A percentile compares a stretch with the other conserved stretches of the same genome.
These are phyloP conservation scores for Cucurbita argyrosperma DNA, from an alignment of 306 rosid genomes.

Conservation along the genomic window DNA sequence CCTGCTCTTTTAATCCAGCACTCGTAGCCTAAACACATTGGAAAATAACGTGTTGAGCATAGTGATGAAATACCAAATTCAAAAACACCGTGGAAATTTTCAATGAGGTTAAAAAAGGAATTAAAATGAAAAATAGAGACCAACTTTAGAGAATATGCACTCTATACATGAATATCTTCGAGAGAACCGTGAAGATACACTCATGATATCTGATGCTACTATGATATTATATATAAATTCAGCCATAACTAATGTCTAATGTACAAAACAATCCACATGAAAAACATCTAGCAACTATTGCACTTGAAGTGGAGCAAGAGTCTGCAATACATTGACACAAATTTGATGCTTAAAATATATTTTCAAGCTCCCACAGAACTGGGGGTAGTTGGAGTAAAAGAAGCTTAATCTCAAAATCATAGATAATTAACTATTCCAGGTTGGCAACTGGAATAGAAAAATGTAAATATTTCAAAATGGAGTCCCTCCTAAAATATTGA, in stretches of 20 bases:
- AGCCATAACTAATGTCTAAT: not conserved
- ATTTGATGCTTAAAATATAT: not conserved
- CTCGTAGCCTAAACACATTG: slow-evolving; percentile 65
- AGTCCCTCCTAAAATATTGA: not conserved
- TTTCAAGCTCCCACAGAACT: not conserved
- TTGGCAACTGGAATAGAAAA: not conserved
- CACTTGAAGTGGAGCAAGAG: not conserved
- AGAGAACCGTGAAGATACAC: not conserved
- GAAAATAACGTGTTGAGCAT: not conserved
- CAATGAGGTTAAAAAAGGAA: not conserved
- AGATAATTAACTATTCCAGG: not conserved
- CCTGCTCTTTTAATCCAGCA: slow-evolving; percentile 95
- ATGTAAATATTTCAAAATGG: not conserved
- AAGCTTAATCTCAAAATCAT: not conserved
- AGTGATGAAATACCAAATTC: not conserved
- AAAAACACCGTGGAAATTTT: not conserved
- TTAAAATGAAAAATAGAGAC: not conserved
- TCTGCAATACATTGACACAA: not conserved
- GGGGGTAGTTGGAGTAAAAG: not conserved
- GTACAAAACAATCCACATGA: not conserved
- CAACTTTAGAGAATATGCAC: not conserved
- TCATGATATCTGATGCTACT: not conserved
- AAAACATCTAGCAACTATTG: not conserved
- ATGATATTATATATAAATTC: not conserved
- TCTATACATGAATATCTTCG: not conserved